Evolutionary conservation across 1,139 yeast species (phyloP), one percentile per base, ranked within the genome.

Genomic region (Magnusiomyces clavatus): DNA sequence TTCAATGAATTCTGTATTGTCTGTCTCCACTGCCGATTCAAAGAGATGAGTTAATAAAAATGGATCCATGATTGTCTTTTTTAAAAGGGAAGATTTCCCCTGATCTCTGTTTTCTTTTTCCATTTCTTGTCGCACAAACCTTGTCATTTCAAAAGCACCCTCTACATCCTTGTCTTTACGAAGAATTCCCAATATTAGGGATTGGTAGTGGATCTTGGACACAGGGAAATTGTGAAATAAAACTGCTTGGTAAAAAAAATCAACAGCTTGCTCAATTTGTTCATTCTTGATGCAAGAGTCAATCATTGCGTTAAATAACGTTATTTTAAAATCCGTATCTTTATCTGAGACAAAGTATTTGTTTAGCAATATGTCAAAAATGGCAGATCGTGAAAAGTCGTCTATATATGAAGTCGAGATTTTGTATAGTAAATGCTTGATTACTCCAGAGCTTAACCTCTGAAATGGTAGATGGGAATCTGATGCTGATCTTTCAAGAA

Each of bases 401-500:
- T 10, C 48, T 43, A 37, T 49, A 56, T 6, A 57, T 52, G 40
- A 56, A 57, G 36, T 35, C 46, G 35, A 39, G 49, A 42, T 29
- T 47, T 31, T 53, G 51, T 48, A 51, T 35, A 31, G 50, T 20
- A 50, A 56, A 53, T 6, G 46, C 38, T 29, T 56, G 34, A 13
- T 51, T 46, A 6, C 48, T 44, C 34, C 51, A 38, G 24, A 46
- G 51, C 6, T 36, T 34, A 19, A 36, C 36, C 19, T 45, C 38
- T 38, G 4, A 24, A 8, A 8, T 24, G 56, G 29, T 11, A 17
- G 29, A 6, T 43, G 43, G 16, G 42, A 24, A 11, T 41, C 20
- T 14, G 43, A 43, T 13, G 45, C 31, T 3, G 48, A 50, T 17
- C 48, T 47, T 19, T 49, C 49, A 44, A 57, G 47, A 29, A 57